A percentile compares a stretch with the other conserved stretches of the same genome.
Conservation (phyloP, 805 yeast species). For the Lipomyces lipofer region DNA sequence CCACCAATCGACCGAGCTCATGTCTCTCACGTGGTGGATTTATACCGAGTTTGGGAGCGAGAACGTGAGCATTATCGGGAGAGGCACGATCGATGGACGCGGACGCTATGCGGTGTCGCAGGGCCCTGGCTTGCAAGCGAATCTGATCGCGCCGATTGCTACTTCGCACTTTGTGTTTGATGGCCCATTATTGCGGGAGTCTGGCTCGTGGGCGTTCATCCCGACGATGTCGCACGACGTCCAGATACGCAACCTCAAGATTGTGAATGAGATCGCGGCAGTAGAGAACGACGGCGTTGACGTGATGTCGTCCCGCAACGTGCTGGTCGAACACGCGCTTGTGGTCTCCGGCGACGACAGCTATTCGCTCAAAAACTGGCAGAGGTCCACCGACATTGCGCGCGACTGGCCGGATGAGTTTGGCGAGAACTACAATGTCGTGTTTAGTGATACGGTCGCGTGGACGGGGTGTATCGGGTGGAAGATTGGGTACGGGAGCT, state of each 20-base stretch:
- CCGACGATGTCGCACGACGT: slow-evolving; percentile 11
- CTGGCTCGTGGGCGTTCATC: slow-evolving; percentile 18
- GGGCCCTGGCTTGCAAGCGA: slow-evolving; percentile 3
- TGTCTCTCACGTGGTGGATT: slow-evolving; percentile 12
- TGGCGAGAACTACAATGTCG: slow-evolving; percentile 4
- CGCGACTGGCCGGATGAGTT: slow-evolving; percentile 9
- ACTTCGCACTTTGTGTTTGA: slow-evolving; percentile 9
- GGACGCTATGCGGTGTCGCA: background rate
- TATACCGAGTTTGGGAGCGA: slow-evolving; percentile 7
- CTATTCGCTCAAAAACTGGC: slow-evolving; percentile 23
- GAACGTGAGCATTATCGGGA: slow-evolving; percentile 10
- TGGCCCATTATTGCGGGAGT: slow-evolving; percentile 20
- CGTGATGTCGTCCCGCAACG: slow-evolving; percentile 18
- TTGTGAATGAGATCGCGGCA: slow-evolving; percentile 11
- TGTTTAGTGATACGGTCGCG: slow-evolving; percentile 18
- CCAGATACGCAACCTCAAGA: slow-evolving; percentile 13
- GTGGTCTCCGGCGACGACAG: slow-evolving; percentile 22
- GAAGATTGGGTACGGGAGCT: slow-evolving; percentile 23
- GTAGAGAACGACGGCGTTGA: slow-evolving; percentile 25
- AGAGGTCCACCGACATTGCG: slow-evolving; percentile 6
- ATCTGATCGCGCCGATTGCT: slow-evolving; percentile 14
- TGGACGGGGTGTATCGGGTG: slow-evolving; percentile 24
- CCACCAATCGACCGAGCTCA: slow-evolving; percentile 1
- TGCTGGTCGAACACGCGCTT: slow-evolving; percentile 12
- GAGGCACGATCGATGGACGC: slow-evolving; percentile 24